A percentile compares a stretch with the other conserved stretches of the same genome.
These are phyloP conservation scores for Fomitiporia mediterranea DNA, from an alignment of 1,284 basidiomycete species.

Conservation along the genomic window DNA sequence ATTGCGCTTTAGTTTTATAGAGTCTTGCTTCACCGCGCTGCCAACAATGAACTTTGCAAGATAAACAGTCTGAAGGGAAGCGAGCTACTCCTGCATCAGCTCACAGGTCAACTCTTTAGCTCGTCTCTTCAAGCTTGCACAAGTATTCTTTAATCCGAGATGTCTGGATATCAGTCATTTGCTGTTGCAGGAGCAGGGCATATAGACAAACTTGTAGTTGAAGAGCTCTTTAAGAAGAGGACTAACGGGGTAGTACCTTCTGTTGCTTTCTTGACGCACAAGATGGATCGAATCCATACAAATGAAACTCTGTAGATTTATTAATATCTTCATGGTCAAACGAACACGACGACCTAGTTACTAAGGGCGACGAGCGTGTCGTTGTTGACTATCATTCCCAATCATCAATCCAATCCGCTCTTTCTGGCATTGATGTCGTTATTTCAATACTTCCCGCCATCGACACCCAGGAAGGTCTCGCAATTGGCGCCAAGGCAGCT, in stretches of 20 bases:
- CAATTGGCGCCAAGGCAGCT: conserved; percentile 35
- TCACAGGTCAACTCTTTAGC: no score
- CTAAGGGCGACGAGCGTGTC: conserved; percentile 27
- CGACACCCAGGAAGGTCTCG: conserved; percentile 29
- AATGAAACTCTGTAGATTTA: no score
- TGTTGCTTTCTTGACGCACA: conserved; percentile 22
- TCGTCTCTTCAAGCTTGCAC: no score
- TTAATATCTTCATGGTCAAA: no score
- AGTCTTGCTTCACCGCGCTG: no score
- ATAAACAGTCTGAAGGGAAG: no score
- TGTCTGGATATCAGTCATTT: conserved; percentile 26
- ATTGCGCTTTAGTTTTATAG: no score
- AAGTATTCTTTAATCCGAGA: no score
- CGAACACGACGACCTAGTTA: not conserved
- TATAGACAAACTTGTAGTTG: conserved; percentile 23
- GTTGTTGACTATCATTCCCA: conserved; percentile 32
- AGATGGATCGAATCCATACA: not conserved
- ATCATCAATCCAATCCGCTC: conserved; percentile 27
- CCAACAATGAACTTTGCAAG: no score
- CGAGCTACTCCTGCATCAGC: no score
- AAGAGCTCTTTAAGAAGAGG: conserved; percentile 24
- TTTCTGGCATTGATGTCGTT: conserved; percentile 32
- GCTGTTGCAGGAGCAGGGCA: conserved; percentile 25
- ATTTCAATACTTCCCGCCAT: conserved; percentile 32
- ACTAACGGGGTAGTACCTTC: conserved; percentile 3